Evolutionary conservation across 306 rosid species (phyloP), one percentile per base, ranked within the genome.

Genomic region (Medicago lupulina): DNA sequence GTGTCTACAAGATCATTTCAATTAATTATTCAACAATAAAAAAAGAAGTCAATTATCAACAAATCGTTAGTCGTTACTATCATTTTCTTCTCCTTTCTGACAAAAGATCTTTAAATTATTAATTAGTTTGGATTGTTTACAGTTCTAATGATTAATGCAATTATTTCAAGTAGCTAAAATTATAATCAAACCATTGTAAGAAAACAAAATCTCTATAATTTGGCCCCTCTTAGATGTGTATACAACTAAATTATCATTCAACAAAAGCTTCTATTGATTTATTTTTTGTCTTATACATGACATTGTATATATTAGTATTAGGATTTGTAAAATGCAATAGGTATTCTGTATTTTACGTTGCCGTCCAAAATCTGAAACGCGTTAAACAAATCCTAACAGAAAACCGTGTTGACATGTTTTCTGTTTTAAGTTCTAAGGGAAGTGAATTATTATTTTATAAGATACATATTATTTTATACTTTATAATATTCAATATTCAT

Each of bases 371-470:
- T 86, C 82, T 25, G 65, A 73, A 73, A 62, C 74, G 71, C 68
- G 74, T 77, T 77, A 44, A 62, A 75, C 79, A 79, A 76, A 77
- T 79, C 80, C 66, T 16, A 86, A 78, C 81, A 43, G 85, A 87
- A 86, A 85, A 76, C 85, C 76, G 82, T 51, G 87, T 81, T 81
- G 90, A 81, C 76, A 71, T 75, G 78, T 83, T 80, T 80, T 84
- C 80, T 76, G 77, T 77, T 84, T 67, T 70, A 25, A 53, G 80
- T 64, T 76, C 57, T 47, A 54, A 54, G 60, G 51, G 51, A 49
- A 15, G 53, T 65, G 39, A 57, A 78, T 78, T 75, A 62, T 81
- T 69, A 62, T 85, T 69, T 58, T 23, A 17, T 17, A 14, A 34
- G 41, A 69, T 51, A 19, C 74, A 23, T 71, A 51, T 31, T 53